Evolutionary conservation across 2,329 filamentous ascomycete species (phyloP).

Genomic region (Zasmidium cellare): DNA sequence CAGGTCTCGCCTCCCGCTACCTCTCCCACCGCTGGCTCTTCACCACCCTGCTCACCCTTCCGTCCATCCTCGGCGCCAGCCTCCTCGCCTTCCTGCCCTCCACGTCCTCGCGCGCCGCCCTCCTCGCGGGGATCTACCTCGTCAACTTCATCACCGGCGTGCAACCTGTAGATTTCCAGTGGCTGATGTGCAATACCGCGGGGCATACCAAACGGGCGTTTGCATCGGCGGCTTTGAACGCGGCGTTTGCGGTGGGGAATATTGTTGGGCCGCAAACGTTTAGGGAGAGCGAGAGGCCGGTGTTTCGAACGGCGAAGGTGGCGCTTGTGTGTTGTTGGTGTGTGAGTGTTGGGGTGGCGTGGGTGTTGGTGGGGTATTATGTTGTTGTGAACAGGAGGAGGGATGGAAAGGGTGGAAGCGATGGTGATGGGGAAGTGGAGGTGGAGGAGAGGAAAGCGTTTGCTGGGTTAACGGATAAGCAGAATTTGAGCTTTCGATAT

Average conservation of each 20-base stretch:
- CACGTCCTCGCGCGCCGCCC: conserved; percentile 46
- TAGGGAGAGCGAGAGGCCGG: conserved; percentile 35
- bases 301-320: conserved; percentile 44
- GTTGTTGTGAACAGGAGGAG: background rate
- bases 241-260: conserved; percentile 36
- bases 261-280: conserved; percentile 43
- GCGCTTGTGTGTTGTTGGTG: conserved; percentile 33
- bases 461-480: conserved; percentile 1
- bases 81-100: conserved; percentile 29
- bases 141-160: conserved; percentile 39
- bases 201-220: conserved; percentile 63
- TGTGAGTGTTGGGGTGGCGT: background rate
- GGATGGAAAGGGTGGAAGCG: background rate
- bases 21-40: conserved; percentile 26
- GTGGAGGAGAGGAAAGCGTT: background rate
- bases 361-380: background rate
- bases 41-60: conserved; percentile 19
- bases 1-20: conserved; percentile 10
- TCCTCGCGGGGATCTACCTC: conserved; percentile 39
- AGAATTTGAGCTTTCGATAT: background rate
- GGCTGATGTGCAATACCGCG: conserved; percentile 54
- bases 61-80: conserved; percentile 25
- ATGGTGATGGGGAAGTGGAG: background rate
- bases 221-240: conserved; percentile 57
- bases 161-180: conserved; percentile 36